phyloP scores from a whole-genome alignment of 225 moss, liverwort and hornwort genomes.

The Marchantia polymorpha region DNA sequence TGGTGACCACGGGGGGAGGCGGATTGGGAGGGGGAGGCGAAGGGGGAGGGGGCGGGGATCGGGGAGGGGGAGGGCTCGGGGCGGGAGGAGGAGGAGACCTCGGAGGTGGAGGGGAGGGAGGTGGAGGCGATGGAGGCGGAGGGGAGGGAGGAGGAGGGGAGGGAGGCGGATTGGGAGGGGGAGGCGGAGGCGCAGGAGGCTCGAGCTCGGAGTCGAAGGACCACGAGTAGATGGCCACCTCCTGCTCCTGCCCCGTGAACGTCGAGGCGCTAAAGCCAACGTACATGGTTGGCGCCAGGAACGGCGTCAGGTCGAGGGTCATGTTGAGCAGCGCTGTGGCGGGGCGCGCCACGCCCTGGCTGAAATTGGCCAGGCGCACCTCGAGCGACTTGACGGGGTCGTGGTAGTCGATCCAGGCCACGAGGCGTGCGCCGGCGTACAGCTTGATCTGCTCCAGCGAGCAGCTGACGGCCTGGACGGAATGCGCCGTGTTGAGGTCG shows the following conservation, averaged over 20 bases:
- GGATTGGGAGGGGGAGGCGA: too few species aligned
- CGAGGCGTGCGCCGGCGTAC: not conserved
- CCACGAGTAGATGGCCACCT: not conserved
- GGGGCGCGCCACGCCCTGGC: not conserved
- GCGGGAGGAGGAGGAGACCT: too few species aligned
- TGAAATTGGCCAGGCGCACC: not conserved
- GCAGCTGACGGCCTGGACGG: not conserved
- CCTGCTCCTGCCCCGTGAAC: too few species aligned
- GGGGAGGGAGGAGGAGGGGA: too few species aligned
- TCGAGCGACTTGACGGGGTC: not conserved
- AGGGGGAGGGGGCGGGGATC: too few species aligned
- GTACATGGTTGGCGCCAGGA: not conserved
- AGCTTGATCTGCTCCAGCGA: not conserved
- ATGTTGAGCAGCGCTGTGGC: not conserved
- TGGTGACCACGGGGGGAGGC: too few species aligned
- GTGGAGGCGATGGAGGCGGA: too few species aligned
- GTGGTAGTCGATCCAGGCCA: conserved; percentile 22
- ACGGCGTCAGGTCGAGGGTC: not conserved
- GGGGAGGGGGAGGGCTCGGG: too few species aligned
- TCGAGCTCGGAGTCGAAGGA: not conserved
- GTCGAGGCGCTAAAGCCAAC: not conserved
- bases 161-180: too few species aligned
- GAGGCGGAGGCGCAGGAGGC: not conserved
- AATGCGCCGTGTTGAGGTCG: not conserved
- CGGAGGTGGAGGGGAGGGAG: too few species aligned